Conservation (phyloP, 2,329 filamentous ascomycete genomes). For the Reticulascus tulasneorum region DNA sequence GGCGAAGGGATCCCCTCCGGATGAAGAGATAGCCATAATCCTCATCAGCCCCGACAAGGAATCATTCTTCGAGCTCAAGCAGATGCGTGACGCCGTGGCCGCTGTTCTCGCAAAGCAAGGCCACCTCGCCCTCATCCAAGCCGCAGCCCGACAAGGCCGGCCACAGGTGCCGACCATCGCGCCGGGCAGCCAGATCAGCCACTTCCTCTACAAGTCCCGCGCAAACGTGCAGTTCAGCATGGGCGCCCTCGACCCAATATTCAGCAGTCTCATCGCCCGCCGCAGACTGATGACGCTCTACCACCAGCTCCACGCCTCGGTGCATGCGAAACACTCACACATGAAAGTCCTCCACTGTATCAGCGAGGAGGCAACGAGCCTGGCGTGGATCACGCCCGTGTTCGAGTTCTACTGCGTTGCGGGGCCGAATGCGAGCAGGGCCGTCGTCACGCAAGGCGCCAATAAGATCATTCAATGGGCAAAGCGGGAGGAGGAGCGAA, state of each 20-base stretch:
- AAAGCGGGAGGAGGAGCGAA: constrained; percentile 81
- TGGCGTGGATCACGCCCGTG: constrained; percentile 86
- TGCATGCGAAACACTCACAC: constrained; percentile 81
- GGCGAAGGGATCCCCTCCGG: constrained; percentile 61
- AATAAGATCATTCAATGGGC: constrained; percentile 92
- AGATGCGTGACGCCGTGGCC: constrained; percentile 60
- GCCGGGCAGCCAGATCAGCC: constrained; percentile 74
- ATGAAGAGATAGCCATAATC: constrained; percentile 83
- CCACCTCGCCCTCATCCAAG: constrained; percentile 69
- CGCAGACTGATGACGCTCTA: constrained; percentile 80
- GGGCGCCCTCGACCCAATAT: constrained; percentile 73
- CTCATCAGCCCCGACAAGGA: constrained; percentile 92
- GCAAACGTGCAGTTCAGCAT: constrained; percentile 95
- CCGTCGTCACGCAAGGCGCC: constrained; percentile 74
- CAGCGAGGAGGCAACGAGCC: constrained; percentile 68
- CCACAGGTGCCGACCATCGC: constrained; percentile 70
- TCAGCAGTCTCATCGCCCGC: constrained; percentile 52
- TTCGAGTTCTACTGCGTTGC: constrained; percentile 98
- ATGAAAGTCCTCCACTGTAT: constrained; percentile 83
- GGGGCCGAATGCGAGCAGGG: constrained; percentile 62
- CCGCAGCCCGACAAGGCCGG: constrained; percentile 67
- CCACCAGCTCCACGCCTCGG: constrained; percentile 73
- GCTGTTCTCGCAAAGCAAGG: constrained; percentile 72
- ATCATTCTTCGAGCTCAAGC: constrained; percentile 84
- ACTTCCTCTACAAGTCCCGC: constrained; percentile 94